Evolutionary conservation across 768 basidiomycete genomes (phyloP).

Genomic region (Amanita jacksonii): DNA sequence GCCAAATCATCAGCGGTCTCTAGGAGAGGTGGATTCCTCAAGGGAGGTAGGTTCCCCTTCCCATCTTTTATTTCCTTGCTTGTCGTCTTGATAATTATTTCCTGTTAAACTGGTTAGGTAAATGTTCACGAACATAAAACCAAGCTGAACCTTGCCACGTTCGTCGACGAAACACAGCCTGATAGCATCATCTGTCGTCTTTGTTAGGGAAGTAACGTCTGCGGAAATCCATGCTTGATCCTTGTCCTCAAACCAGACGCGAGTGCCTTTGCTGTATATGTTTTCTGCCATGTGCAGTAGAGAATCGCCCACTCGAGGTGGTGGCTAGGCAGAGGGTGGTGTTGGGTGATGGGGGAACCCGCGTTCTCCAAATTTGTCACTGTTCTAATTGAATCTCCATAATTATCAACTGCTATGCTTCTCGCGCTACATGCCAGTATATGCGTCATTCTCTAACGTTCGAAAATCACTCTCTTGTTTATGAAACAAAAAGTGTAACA

Average conservation of each 20-base stretch:
- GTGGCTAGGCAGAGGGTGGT: constrained; percentile 12
- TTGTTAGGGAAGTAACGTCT: constrained; percentile 61
- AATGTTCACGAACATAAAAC: constrained; percentile 5
- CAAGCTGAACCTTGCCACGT: constrained; percentile 55
- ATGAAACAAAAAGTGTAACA: too few relatives aligned
- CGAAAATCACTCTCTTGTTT: too few relatives aligned
- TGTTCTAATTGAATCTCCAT: too few relatives aligned
- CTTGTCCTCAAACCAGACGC: constrained; percentile 92
- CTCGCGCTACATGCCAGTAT: too few relatives aligned
- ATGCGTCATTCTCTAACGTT: too few relatives aligned
- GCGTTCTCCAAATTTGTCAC: too few relatives aligned
- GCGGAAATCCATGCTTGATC: constrained; percentile 92
- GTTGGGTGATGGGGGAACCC: constrained; percentile 6
- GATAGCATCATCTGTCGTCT: constrained; percentile 62
- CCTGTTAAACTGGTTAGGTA: constrained; percentile 33
- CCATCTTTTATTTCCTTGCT: constrained; percentile 73
- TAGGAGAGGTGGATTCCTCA: constrained; percentile 92
- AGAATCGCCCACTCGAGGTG: constrained; percentile 8
- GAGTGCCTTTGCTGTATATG: constrained; percentile 83
- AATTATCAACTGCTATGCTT: too few relatives aligned
- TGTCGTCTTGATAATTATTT: constrained; percentile 70
- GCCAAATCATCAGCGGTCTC: constrained; percentile 98
- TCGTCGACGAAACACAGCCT: constrained; percentile 84
- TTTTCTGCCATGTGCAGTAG: constrained; percentile 67
- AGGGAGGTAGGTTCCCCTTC: constrained; percentile 75